phyloP scores from a whole-genome alignment of 2,329 filamentous ascomycete species.

The Chlorencoelia australis region DNA sequence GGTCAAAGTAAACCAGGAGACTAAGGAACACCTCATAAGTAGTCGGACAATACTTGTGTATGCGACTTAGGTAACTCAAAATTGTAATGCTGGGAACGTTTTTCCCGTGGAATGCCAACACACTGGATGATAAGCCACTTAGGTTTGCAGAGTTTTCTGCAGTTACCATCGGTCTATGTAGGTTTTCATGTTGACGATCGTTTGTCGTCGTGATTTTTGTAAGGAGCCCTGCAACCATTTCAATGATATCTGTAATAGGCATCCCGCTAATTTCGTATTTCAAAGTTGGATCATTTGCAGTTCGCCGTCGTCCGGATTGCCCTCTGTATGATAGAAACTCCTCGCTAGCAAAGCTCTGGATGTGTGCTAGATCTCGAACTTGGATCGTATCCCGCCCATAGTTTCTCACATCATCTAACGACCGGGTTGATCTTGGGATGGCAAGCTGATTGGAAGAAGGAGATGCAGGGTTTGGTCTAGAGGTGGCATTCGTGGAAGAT shows the following conservation, averaged over 20 bases:
- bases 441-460: neutral
- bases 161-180: constrained; percentile 64
- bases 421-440: constrained; percentile 21
- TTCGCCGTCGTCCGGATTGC: constrained; percentile 39
- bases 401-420: constrained; percentile 29
- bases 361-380: constrained; percentile 81
- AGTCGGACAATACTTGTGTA: constrained; percentile 98
- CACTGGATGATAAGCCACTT: constrained; percentile 56
- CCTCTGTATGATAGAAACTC: constrained; percentile 53
- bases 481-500: neutral
- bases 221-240: constrained; percentile 93
- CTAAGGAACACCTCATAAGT: constrained; percentile 98
- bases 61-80: constrained; percentile 85
- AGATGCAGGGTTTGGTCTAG: neutral
- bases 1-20: constrained; percentile 92
- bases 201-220: constrained; percentile 98
- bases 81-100: constrained; percentile 97
- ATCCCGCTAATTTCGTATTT: constrained; percentile 94
- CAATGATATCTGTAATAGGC: constrained; percentile 94
- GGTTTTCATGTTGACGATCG: constrained; percentile 82
- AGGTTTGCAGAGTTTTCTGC: constrained; percentile 44
- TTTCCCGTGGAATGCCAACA: constrained; percentile 94
- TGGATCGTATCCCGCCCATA: constrained; percentile 47
- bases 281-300: constrained; percentile 38
- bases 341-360: constrained; percentile 76